Evolutionary conservation across 768 basidiomycete genomes (phyloP), one percentile per base, ranked within the genome.

Genomic region (Tricholoma sp.): DNA sequence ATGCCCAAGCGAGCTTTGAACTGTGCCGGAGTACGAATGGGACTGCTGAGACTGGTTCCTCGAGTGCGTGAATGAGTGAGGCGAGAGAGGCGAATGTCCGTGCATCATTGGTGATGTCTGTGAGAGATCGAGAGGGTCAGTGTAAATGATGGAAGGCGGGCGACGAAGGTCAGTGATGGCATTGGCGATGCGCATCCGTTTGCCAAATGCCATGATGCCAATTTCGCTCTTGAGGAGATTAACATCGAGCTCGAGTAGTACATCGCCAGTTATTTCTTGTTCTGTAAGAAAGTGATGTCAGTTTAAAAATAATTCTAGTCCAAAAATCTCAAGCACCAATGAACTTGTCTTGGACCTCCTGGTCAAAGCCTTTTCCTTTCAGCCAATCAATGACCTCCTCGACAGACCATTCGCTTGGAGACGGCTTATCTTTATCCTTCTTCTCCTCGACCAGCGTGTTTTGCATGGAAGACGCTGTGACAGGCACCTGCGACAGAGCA

Each of bases 241-340:
- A 54, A 87, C 83, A 59, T 98, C 94, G 57, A 98, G 88, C 65
- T 97, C 96, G 54, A 98, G 84, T 6, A 99, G 82, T 32, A 98
- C 91, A 63, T 99, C 97, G 17, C 97, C 97, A 0, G 94, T 91
- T 53, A 99, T 98, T 74, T 99, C 97, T 84, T 99, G 94, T 73
- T 98, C 96, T 94, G 67, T 41, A 58, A 39, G 17, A 28, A 2
- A 50, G 57, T 60, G 29, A 59, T 50, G 39, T 57, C 48, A 53
- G 45, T 49, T 34, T 10, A 18, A 53, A 44, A 2, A 54, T 45
- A 17, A 18, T 29, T 24, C 1, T 51, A 31, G 31, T 6, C 12
- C 29, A 17, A 41, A 2, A 33, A 33, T 24, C n/a, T 24, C 28
- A 75, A 83, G 58, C 62, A 92, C 93, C 94, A 41, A 80, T 84